These are phyloP conservation scores for Gracilaria vermiculophylla DNA, from an alignment of 23 red algal genomes.

Conservation along the genomic window DNA sequence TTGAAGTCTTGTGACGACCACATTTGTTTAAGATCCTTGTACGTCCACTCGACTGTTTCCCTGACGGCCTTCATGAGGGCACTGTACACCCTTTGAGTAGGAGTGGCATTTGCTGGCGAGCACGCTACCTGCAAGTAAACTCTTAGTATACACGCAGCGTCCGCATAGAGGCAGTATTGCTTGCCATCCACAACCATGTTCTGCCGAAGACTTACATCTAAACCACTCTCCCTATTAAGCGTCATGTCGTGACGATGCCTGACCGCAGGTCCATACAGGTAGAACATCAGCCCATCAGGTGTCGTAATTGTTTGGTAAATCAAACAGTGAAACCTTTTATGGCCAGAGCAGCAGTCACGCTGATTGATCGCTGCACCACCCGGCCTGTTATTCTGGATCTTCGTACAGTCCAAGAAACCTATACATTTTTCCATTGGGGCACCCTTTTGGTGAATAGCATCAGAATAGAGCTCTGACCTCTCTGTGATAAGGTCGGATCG, in stretches of 20 bases:
- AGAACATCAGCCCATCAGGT: conserved; percentile 36
- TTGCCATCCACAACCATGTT: neutral
- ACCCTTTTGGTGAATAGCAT: neutral
- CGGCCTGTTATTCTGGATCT: conserved; percentile 13
- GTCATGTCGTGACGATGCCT: conserved; percentile 30
- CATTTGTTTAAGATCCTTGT: conserved; percentile 8
- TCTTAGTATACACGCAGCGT: neutral
- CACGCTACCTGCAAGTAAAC: neutral
- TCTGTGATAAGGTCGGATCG: neutral
- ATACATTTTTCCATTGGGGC: conserved; percentile 34
- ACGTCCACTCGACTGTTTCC: neutral
- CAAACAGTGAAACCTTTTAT: conserved; percentile 36
- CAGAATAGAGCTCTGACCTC: neutral
- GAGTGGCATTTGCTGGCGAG: neutral
- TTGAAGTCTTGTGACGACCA: neutral
- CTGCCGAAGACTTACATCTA: neutral
- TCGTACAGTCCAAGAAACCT: conserved; percentile 58
- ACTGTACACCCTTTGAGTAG: neutral
- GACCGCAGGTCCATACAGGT: neutral
- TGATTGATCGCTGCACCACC: conserved; percentile 6
- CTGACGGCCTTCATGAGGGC: neutral
- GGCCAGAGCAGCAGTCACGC: neutral
- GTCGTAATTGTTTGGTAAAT: conserved; percentile 1
- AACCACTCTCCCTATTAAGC: conserved; percentile 17
- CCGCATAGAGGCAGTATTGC: conserved; percentile 2